phyloP scores from a whole-genome alignment of 306 rosid species.

The Calophaca sinica region DNA sequence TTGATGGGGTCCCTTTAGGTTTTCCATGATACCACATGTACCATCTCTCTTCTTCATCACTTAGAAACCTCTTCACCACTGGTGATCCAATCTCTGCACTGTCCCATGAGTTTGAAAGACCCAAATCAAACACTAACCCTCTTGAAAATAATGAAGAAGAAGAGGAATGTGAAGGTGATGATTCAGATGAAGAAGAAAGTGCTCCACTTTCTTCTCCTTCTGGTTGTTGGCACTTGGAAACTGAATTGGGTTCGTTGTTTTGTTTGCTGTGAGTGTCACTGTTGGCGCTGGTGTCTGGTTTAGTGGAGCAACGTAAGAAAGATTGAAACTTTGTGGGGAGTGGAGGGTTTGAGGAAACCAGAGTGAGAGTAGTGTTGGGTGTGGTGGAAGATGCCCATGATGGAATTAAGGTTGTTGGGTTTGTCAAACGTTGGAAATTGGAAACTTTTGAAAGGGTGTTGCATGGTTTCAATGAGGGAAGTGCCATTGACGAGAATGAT shows the following conservation, averaged over 20 bases:
- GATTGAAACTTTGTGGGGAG: constrained; percentile 46
- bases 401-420: constrained; percentile 49
- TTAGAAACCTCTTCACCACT: constrained; percentile 74
- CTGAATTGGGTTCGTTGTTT: constrained; percentile 46
- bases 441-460: constrained; percentile 46
- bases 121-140: constrained; percentile 78
- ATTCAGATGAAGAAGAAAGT: constrained; percentile 46
- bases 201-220: constrained; percentile 35
- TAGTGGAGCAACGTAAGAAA: constrained; percentile 66
- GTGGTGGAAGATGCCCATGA: constrained; percentile 53
- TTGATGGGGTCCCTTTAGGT: constrained; percentile 53
- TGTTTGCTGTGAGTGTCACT: constrained; percentile 50
- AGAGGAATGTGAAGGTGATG: constrained; percentile 9
- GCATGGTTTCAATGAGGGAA: constrained; percentile 51
- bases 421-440: constrained; percentile 43
- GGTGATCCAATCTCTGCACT: constrained; percentile 74
- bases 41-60: constrained; percentile 89
- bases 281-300: constrained; percentile 62
- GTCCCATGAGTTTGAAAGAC: constrained; percentile 65
- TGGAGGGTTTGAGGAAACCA: constrained; percentile 35
- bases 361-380: constrained; percentile 41
- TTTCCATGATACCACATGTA: constrained; percentile 85
- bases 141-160: constrained; percentile 43
- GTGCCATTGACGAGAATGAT: constrained; percentile 52
- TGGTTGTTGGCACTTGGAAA: constrained; percentile 30